Evolutionary conservation across 768 basidiomycete genomes (phyloP), one percentile per base, ranked within the genome.

Genomic region (Leccinum fibrillosum): DNA sequence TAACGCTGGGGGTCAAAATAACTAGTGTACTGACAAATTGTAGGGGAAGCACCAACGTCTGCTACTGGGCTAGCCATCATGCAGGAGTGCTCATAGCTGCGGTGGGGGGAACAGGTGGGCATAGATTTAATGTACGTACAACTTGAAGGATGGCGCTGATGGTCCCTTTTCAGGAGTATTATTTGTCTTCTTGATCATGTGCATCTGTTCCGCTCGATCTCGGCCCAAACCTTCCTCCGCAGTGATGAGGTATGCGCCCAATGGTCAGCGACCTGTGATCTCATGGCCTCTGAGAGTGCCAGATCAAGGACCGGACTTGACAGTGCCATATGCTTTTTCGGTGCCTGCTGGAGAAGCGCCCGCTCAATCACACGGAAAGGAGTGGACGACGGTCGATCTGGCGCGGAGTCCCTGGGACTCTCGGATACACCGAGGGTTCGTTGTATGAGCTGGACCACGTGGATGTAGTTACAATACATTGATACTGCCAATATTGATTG

Each of bases 1-100:
- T 42, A 26, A 1, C 30, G 12, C 17, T 28, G 19, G 11, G 42
- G 30, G 34, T 44, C 15, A 8, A 30, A 30, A 50, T 30, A 21
- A 32, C 25, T 3, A 5, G 17, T 21, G 30, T 26, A 15, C 25
- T 25, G 35, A 58, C 30, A 3, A 9, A 47, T 39, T 45, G 17
- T 13, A 66, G 57, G 51, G 23, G 15, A 2, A 49, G 42, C 23
- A 53, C 26, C 8, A 45, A 64, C 15, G 4, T 67, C 25, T 66
- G 62, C 13, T 48, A 28, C 32, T 61, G 57, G 62, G 28, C 28
- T 12, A 26, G n/a, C n/a, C 19, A 9, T 5, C 54, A 61, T 23
- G 26, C 35, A 4, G 53, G 56, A 2, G 19, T 67, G 4, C 7
- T 12, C 1, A 11, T 50, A n/a, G 56, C 57, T 12, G 13, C n/a